phyloP scores from a whole-genome alignment of 1,139 yeast species.

The Blastobotrys capitulatus region DNA sequence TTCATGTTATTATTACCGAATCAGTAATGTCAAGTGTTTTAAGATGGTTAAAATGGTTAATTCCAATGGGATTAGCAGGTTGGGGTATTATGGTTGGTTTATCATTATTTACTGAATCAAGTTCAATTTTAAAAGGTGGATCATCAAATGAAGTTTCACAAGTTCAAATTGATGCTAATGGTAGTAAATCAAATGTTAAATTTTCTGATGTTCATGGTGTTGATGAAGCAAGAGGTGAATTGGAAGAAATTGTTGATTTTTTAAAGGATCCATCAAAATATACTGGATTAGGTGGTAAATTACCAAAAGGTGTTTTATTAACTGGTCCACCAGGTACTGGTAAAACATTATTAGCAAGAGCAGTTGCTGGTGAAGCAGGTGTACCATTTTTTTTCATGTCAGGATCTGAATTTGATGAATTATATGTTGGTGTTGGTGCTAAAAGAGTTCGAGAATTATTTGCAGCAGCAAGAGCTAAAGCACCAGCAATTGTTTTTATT shows the following conservation, averaged over 20 bases:
- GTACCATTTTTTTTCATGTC: conserved; percentile 98
- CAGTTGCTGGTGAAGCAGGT: conserved; percentile 99
- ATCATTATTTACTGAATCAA: conserved; percentile 76
- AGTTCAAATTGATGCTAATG: conserved; percentile 38
- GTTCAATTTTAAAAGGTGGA: conserved; percentile 73
- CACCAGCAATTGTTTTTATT: conserved; percentile 95
- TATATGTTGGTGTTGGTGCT: conserved; percentile 99
- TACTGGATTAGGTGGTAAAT: conserved; percentile 93
- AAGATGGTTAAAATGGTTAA: conserved; percentile 85
- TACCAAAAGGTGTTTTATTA: conserved; percentile 92
- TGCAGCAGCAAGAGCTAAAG: conserved; percentile 85
- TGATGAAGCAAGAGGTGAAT: conserved; percentile 96
- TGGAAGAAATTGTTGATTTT: conserved; percentile 95
- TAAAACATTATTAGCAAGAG: conserved; percentile 93
- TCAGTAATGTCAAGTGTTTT: conserved; percentile 70
- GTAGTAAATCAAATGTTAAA: conserved; percentile 82
- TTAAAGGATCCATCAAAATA: conserved; percentile 93
- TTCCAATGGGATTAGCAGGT: conserved; percentile 68
- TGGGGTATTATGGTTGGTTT: conserved; percentile 54
- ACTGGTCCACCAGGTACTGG: conserved; percentile 99
- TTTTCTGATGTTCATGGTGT: conserved; percentile 96
- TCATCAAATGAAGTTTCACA: conserved; percentile 56
- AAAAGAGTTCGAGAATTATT: conserved; percentile 93
- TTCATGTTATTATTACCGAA: conserved; percentile 87
- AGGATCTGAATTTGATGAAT: conserved; percentile 96